Evolutionary conservation across 2,329 filamentous ascomycete genomes (phyloP).

Genomic region (Phoma sp.): DNA sequence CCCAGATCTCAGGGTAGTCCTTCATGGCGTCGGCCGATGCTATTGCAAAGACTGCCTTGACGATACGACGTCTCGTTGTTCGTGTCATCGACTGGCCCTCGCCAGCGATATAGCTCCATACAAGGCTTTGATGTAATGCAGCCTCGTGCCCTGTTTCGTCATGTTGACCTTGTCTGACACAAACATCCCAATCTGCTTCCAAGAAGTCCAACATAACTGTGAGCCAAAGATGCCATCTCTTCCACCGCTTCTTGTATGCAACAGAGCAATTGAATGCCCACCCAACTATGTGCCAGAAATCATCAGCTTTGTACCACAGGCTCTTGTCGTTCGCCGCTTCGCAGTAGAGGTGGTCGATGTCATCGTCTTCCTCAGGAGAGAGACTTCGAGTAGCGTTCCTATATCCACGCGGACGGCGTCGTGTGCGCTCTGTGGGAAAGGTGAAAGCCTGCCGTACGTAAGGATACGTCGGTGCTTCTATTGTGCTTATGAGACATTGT

Average conservation of each 20-base stretch:
- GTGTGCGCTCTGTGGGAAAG: conserved; percentile 58
- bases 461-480: conserved; percentile 72
- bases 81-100: conserved; percentile 45
- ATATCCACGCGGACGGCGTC: conserved; percentile 29
- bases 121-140: conserved; percentile 62
- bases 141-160: conserved; percentile 23
- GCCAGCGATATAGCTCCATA: conserved; percentile 65
- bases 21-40: conserved; percentile 61
- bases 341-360: conserved; percentile 51
- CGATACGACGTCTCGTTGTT: conserved; percentile 60
- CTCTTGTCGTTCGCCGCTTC: conserved; percentile 68
- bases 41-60: conserved; percentile 73
- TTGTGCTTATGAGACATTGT: conserved; percentile 67
- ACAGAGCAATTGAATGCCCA: conserved; percentile 95
- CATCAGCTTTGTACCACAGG: conserved; percentile 77
- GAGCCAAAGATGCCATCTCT: conserved; percentile 81
- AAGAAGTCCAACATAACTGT: conserved; percentile 80
- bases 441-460: conserved; percentile 74
- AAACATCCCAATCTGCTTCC: conserved; percentile 72
- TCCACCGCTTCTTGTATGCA: conserved; percentile 76
- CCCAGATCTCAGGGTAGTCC: conserved; percentile 72
- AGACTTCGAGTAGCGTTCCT: conserved; percentile 32
- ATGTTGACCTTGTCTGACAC: conserved; percentile 48
- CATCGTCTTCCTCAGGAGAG: conserved; percentile 45
- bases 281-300: conserved; percentile 88